A percentile compares a stretch with the other conserved stretches of the same genome.
Evolutionary conservation across 2,329 filamentous ascomycete genomes (phyloP).

Genomic region (Aspergillus piperis): DNA sequence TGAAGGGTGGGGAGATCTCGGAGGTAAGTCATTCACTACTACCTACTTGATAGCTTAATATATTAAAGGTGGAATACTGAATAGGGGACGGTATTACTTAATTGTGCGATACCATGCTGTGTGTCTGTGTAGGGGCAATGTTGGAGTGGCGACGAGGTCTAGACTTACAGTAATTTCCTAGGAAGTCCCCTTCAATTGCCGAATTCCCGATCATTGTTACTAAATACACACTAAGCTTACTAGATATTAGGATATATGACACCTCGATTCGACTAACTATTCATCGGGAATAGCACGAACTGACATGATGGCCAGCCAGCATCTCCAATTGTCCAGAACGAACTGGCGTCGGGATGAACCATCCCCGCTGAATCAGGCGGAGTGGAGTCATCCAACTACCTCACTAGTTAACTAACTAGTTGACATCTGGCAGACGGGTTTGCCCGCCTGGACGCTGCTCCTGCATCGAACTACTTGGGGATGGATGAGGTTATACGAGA

Average conservation of each 20-base stretch:
- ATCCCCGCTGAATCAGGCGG: neutral
- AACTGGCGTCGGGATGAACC: neutral
- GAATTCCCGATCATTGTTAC: too few species aligned
- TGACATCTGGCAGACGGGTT: neutral
- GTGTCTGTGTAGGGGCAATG: too few species aligned
- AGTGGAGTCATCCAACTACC: neutral
- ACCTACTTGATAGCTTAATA: neutral
- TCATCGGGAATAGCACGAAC: neutral
- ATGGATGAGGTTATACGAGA: slow-evolving; percentile 8
- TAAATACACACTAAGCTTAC: too few species aligned
- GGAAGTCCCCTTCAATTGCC: too few species aligned
- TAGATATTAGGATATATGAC: too few species aligned
- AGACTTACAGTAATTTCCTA: too few species aligned
- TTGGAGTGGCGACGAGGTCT: too few species aligned
- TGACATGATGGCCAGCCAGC: neutral
- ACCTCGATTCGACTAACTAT: too few species aligned
- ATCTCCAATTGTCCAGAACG: neutral
- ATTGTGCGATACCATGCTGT: too few species aligned
- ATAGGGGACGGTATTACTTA: too few species aligned
- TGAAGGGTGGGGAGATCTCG: neutral
- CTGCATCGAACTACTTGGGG: neutral
- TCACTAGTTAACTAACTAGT: neutral
- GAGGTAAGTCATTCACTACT: neutral
- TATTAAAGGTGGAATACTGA: neutral
- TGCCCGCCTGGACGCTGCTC: neutral